A percentile compares a stretch with the other conserved stretches of the same genome.
Evolutionary conservation across 768 basidiomycete species (phyloP).

Genomic region (Daedaleopsis nitida): DNA sequence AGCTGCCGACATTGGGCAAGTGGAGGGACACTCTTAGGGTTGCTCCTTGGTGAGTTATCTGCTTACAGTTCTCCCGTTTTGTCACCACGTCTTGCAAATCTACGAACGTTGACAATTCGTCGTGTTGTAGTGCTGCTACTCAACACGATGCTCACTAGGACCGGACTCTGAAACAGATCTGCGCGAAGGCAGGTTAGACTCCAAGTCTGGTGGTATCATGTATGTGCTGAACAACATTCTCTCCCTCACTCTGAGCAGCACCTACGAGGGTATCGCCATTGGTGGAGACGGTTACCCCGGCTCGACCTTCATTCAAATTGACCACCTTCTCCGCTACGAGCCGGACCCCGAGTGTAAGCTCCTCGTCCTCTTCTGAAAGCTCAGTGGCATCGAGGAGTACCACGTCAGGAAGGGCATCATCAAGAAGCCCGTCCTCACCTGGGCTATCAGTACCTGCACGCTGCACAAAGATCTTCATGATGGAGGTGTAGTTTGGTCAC

Average conservation of each 20-base stretch:
- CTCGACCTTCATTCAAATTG: slow-evolving; percentile 97
- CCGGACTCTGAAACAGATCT: too few species aligned
- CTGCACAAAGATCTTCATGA: slow-evolving; percentile 99
- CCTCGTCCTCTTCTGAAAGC: slow-evolving; percentile 98
- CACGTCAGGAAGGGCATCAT: slow-evolving; percentile 91
- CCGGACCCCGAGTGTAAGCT: slow-evolving; percentile 97
- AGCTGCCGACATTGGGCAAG: too few species aligned
- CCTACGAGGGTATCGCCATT: slow-evolving; percentile 99
- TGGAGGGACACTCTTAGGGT: too few species aligned
- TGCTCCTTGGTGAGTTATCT: too few species aligned
- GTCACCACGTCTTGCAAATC: too few species aligned
- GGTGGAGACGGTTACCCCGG: slow-evolving; percentile 99
- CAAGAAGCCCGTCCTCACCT: slow-evolving; percentile 98
- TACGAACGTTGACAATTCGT: too few species aligned
- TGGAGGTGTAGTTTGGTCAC: slow-evolving; percentile 99
- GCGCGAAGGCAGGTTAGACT: too few species aligned
- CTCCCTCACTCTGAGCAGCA: slow-evolving; percentile 93
- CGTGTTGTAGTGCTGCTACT: too few species aligned
- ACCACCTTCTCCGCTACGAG: slow-evolving; percentile 97
- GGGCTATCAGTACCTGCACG: slow-evolving; percentile 99
- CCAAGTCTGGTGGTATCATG: slow-evolving; percentile 99
- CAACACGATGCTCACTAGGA: too few species aligned
- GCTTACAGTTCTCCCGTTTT: too few species aligned
- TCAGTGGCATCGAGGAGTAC: slow-evolving; percentile 99
- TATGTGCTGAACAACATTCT: slow-evolving; percentile 99